Percentiles rank a stretch among this genome's conserved stretches.
These are phyloP conservation scores for Pleurotus pulmonarius DNA, from an alignment of 768 basidiomycete genomes.

Conservation along the genomic window DNA sequence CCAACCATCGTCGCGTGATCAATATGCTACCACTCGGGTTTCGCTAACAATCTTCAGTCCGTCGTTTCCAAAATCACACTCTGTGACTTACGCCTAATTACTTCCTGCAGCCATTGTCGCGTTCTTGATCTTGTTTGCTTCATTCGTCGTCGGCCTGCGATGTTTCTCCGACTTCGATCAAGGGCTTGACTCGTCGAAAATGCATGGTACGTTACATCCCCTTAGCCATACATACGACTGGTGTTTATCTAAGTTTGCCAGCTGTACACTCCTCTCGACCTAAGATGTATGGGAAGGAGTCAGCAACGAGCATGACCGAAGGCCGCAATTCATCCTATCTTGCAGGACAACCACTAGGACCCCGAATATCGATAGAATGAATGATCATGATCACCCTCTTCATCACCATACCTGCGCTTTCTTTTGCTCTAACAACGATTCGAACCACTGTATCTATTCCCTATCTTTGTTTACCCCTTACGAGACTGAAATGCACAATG, in stretches of 20 bases:
- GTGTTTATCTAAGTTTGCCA: constrained; percentile 28
- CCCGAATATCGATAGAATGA: constrained; percentile 85
- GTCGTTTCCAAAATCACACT: constrained; percentile 17
- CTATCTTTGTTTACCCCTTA: too few species aligned
- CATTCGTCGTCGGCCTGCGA: constrained; percentile 71
- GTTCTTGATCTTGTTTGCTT: constrained; percentile 69
- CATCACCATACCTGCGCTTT: too few species aligned
- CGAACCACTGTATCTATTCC: too few species aligned
- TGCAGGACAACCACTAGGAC: constrained; percentile 51
- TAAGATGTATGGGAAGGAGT: constrained; percentile 36
- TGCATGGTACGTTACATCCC: constrained; percentile 56
- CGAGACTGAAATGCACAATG: too few species aligned
- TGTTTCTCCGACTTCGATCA: constrained; percentile 83
- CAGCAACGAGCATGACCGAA: constrained; percentile 41
- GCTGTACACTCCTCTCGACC: constrained; percentile 42
- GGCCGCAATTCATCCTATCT: constrained; percentile 40
- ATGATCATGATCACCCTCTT: constrained; percentile 25
- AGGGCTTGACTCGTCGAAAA: constrained; percentile 72
- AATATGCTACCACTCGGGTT: constrained; percentile 71
- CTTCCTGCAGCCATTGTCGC: constrained; percentile 61
- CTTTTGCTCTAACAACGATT: too few species aligned
- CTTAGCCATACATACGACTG: constrained; percentile 17
- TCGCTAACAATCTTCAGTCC: constrained; percentile 81
- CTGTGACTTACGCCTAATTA: not conserved
- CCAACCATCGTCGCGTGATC: constrained; percentile 45